Conservation (phyloP, 2,329 filamentous ascomycete genomes). For the Mycosphaerelloides madeirae region DNA sequence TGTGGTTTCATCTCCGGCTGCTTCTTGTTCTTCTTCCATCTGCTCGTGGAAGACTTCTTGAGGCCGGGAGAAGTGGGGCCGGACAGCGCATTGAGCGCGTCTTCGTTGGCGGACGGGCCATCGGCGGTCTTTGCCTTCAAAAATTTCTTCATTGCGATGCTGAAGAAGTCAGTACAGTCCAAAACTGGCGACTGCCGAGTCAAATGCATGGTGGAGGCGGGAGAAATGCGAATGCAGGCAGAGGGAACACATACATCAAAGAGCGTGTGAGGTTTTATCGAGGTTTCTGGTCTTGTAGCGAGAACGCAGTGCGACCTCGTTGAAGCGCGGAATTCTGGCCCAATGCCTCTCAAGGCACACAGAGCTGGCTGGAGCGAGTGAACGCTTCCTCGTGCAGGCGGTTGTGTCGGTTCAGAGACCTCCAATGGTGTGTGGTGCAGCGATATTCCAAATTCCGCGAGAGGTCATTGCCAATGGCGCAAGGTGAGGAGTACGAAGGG, state of each 20-base stretch:
- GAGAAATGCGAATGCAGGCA: neutral
- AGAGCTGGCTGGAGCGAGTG: too few relatives aligned
- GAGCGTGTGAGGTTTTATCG: too few relatives aligned
- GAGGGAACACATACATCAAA: too few relatives aligned
- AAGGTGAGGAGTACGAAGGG: too few relatives aligned
- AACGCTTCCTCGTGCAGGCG: neutral
- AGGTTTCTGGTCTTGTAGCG: too few relatives aligned
- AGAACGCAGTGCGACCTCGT: slow-evolving; percentile 5
- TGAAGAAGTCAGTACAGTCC: slow-evolving; percentile 18
- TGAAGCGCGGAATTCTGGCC: neutral
- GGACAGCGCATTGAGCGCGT: slow-evolving; percentile 16
- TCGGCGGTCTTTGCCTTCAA: slow-evolving; percentile 68
- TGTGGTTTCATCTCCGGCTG: slow-evolving; percentile 54
- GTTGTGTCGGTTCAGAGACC: neutral
- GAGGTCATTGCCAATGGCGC: neutral
- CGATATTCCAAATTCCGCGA: slow-evolving; percentile 5
- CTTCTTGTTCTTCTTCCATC: slow-evolving; percentile 50
- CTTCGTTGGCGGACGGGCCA: slow-evolving; percentile 35
- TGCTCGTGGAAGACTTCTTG: slow-evolving; percentile 29
- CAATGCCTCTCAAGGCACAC: too few relatives aligned
- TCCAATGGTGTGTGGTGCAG: neutral
- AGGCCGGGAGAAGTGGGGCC: slow-evolving; percentile 21
- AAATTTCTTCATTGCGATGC: slow-evolving; percentile 66
- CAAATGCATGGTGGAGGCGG: neutral
- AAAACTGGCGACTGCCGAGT: too few relatives aligned